Conservation (phyloP, 148 eudicot species). For the Fagopyrum tataricum region DNA sequence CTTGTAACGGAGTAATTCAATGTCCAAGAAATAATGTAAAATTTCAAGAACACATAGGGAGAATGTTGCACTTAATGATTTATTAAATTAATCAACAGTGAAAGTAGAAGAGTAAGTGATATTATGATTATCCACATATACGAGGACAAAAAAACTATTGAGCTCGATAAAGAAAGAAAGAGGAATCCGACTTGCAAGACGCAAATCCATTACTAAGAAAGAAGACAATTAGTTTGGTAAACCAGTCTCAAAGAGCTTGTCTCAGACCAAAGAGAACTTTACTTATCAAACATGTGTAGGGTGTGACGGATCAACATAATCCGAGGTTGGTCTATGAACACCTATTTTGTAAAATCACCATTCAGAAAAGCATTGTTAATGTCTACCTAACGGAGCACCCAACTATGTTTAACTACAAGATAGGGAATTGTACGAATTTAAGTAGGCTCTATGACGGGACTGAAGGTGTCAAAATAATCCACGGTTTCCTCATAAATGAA, state of each 20-base stretch:
- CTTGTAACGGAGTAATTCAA: too few species aligned
- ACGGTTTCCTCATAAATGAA: neutral
- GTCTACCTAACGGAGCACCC: neutral
- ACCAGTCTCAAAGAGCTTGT: neutral
- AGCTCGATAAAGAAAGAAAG: neutral
- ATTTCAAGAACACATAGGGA: neutral
- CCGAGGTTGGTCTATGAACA: neutral
- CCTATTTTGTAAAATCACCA: neutral
- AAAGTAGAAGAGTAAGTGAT: too few species aligned
- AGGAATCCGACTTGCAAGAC: neutral
- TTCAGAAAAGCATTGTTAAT: neutral
- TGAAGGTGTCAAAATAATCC: neutral
- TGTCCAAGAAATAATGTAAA: neutral
- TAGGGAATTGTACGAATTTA: neutral
- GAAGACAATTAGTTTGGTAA: neutral
- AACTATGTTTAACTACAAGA: neutral
- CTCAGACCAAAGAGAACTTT: too few species aligned
- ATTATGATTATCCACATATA: too few species aligned
- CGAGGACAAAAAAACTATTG: too few species aligned
- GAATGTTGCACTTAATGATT: too few species aligned
- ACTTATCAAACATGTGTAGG: neutral
- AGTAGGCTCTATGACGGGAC: neutral
- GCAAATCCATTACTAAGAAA: neutral
- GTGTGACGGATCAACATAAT: neutral
- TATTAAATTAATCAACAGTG: too few species aligned